A percentile compares a stretch with the other conserved stretches of the same genome.
These are phyloP conservation scores for Suillus variegatus DNA, from an alignment of 768 basidiomycete genomes.

Conservation along the genomic window DNA sequence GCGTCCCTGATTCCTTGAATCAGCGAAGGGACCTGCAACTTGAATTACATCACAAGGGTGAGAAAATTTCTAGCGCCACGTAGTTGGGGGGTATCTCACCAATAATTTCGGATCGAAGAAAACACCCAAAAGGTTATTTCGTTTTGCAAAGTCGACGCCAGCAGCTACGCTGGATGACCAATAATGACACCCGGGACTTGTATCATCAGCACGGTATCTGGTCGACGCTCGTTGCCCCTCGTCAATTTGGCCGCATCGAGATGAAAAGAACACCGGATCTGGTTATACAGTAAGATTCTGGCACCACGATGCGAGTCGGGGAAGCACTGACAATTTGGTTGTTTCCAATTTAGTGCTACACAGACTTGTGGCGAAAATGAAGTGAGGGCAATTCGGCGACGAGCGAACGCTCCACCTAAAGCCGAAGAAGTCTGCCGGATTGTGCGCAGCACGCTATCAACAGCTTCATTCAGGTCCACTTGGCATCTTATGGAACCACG, in stretches of 20 bases:
- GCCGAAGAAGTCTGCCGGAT: conserved; percentile 69
- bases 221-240: conserved; percentile 40
- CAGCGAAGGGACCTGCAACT: conserved; percentile 89
- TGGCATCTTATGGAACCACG: conserved; percentile 47
- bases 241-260: conserved; percentile 73
- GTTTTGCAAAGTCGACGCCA: conserved; percentile 91
- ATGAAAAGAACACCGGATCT: conserved; percentile 97
- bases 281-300: conserved; percentile 14
- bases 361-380: conserved; percentile 92
- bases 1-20: conserved; percentile 87
- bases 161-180: conserved; percentile 75
- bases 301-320: conserved; percentile 1
- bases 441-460: conserved; percentile 81
- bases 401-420: conserved; percentile 50
- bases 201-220: conserved; percentile 36
- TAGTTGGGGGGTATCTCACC: conserved; percentile 46
- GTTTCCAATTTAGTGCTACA: conserved; percentile 96
- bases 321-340: conserved; percentile 86
- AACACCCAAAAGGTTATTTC: conserved; percentile 91
- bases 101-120: conserved; percentile 85
- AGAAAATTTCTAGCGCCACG: conserved; percentile 16
- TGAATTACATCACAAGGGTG: conserved; percentile 15
- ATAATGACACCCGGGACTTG: conserved; percentile 45
- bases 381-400: conserved; percentile 86
- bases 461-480: conserved; percentile 76